Conservation (phyloP, 257 asterid species). For the Scutellaria barbata region DNA sequence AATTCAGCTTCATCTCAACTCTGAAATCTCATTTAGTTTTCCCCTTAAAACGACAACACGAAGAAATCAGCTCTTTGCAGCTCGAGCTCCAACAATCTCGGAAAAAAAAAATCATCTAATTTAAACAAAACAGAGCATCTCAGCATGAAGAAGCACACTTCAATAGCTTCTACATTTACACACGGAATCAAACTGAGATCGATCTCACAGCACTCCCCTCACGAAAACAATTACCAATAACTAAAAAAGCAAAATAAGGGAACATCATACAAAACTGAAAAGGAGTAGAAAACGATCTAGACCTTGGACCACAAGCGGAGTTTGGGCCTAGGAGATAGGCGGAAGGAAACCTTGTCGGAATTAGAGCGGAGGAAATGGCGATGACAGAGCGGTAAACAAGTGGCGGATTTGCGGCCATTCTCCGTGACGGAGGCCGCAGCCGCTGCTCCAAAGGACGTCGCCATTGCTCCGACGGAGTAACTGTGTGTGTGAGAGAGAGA, state of each 20-base stretch:
- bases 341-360: slow-evolving; percentile 55
- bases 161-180: slow-evolving; percentile 8
- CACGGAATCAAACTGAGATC: slow-evolving; percentile 22
- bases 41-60: not conserved
- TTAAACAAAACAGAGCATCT: slow-evolving; percentile 15
- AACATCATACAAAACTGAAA: slow-evolving; percentile 13
- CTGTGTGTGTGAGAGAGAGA: not conserved
- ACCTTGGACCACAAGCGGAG: slow-evolving; percentile 72
- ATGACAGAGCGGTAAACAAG: slow-evolving; percentile 46
- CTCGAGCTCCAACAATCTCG: slow-evolving; percentile 43
- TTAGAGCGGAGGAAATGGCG: slow-evolving; percentile 45
- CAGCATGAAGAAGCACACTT: slow-evolving; percentile 14
- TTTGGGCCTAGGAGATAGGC: slow-evolving; percentile 61
- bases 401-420: slow-evolving; percentile 49
- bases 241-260: not conserved
- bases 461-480: slow-evolving; percentile 50
- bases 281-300: not conserved
- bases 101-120: slow-evolving; percentile 24
- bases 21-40: not conserved
- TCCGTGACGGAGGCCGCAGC: slow-evolving; percentile 49
- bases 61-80: slow-evolving; percentile 26
- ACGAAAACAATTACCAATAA: not conserved
- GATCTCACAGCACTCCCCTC: slow-evolving; percentile 31
- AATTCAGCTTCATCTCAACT: not conserved
- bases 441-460: slow-evolving; percentile 70